phyloP scores from a whole-genome alignment of 2,329 filamentous ascomycete species.

The Diaporthe ilicicola region DNA sequence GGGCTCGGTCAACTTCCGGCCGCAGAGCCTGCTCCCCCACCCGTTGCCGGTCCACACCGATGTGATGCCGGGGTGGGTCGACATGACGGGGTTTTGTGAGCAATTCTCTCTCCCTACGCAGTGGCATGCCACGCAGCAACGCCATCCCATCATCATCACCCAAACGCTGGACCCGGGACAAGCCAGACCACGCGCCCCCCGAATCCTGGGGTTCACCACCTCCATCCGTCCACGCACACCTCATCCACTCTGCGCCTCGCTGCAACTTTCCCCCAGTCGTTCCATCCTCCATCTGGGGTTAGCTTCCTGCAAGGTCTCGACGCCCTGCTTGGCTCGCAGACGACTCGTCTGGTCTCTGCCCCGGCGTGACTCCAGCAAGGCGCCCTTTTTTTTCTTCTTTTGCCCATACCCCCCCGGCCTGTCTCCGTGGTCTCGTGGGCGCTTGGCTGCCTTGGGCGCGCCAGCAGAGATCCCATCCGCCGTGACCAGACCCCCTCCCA shows the following conservation, averaged over 20 bases:
- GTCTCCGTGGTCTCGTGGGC: conserved; percentile 27
- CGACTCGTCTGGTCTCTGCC: background rate
- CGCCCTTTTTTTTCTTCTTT: background rate
- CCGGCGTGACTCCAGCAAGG: background rate
- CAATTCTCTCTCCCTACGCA: conserved; percentile 9
- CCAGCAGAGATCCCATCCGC: background rate
- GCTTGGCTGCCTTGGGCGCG: conserved; percentile 7
- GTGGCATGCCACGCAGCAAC: conserved; percentile 17
- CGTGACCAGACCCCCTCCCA: background rate
- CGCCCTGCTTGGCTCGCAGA: background rate
- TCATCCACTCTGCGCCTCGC: background rate
- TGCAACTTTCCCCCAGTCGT: conserved; percentile 21
- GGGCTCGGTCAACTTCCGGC: conserved; percentile 30
- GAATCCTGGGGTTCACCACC: conserved; percentile 24
- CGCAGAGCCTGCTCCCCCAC: background rate
- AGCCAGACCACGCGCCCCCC: conserved; percentile 26
- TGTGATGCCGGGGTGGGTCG: conserved; percentile 30
- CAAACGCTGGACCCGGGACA: conserved; percentile 17
- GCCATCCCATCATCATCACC: background rate
- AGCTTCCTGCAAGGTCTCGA: conserved; percentile 17
- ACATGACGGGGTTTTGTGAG: conserved; percentile 25
- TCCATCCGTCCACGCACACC: background rate
- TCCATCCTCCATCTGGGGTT: conserved; percentile 27
- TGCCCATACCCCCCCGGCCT: conserved; percentile 20
- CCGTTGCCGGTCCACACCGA: conserved; percentile 18